Conservation (phyloP, 2,329 filamentous ascomycete species). For the Aspergillus luchuensis region DNA sequence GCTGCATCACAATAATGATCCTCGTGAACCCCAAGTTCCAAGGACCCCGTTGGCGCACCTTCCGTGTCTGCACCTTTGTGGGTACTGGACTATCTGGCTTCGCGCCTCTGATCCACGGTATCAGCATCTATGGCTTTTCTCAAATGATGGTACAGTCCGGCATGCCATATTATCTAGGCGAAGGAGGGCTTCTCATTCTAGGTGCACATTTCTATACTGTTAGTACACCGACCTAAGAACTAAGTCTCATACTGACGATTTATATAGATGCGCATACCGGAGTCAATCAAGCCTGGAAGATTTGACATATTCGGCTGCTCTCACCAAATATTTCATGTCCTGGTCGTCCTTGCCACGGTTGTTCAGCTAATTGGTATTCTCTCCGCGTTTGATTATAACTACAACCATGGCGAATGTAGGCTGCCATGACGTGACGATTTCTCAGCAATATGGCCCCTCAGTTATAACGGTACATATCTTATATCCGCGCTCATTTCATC, state of each 20-base stretch:
- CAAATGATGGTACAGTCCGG: slow-evolving; percentile 30
- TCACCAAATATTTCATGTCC: slow-evolving; percentile 28
- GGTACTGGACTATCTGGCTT: slow-evolving; percentile 11
- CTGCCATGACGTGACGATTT: not conserved
- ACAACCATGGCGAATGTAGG: not conserved
- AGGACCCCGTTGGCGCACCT: slow-evolving; percentile 7
- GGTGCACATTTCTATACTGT: slow-evolving; percentile 31
- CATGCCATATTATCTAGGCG: slow-evolving; percentile 20
- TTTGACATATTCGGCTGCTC: slow-evolving; percentile 24
- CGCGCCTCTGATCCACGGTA: slow-evolving; percentile 22
- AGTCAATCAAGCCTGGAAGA: slow-evolving; percentile 25
- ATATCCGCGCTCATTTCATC: too few relatives aligned
- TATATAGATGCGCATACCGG: slow-evolving; percentile 21
- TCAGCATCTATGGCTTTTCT: slow-evolving; percentile 29
- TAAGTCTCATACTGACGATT: slow-evolving; percentile 11
- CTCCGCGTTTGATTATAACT: slow-evolving; percentile 20
- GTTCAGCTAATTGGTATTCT: slow-evolving; percentile 22
- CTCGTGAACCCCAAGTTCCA: slow-evolving; percentile 10
- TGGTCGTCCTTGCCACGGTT: slow-evolving; percentile 26
- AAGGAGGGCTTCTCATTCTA: slow-evolving; percentile 27
- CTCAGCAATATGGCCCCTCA: too few relatives aligned
- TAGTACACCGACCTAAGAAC: slow-evolving; percentile 17
- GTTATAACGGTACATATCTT: too few relatives aligned
- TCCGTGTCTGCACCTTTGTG: slow-evolving; percentile 13
- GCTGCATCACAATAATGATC: slow-evolving; percentile 7